Base-by-base conservation (phyloP, 1,139 yeast genomes). In the Suhomyces choctaworum region DNA sequence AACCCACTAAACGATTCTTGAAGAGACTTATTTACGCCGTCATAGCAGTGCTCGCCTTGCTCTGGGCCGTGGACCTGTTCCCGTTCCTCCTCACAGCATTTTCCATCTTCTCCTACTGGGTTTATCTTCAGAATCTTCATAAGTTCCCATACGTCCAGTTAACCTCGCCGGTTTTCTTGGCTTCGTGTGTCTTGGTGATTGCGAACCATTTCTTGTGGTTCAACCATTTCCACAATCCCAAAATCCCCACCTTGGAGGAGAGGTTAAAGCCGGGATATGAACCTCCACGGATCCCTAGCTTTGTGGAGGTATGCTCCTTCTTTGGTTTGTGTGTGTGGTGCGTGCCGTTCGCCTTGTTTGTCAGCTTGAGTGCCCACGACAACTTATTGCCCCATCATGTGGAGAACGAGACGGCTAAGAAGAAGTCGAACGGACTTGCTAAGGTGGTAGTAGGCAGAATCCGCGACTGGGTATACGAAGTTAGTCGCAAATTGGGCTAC, bases 321-420 rank as follows among this genome's bases (percentile, higher is more conserved):
- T 89, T 94, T 54, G 98, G 97, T 1, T 66, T 92, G 27, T 82
- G 95, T 50, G 82, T 92, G 10, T 92, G 99, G 99, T 73, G 90
- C 42, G 76, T 92, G 27, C 99, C 99, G 21, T 89, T 92, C 60
- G 82, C 96, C 2, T 70, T 94, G 44, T 90, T 94, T 61, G 92
- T 94, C 17, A 84, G 96, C 33, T 71, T 92, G 42, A 85, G 95
- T 56, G 97, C 97, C 5, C 86, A 88, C 44, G 99, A 94, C 52
- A 85, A 88, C 52, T 78, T 85, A 17, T 71, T 92, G 33, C 98
- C 98, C 5, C 76, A 68, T 39, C 76, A 70, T 41, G 45, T 62
- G 40, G 70, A 61, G 23, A 49, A 52, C 8, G 60, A 61, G 27
- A 24, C 20, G 15, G 61, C 57, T 8, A 44, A 42, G 25, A 61